Evolutionary conservation across 306 rosid genomes (phyloP).

Genomic region (cucumber (Cucumis sativus)): DNA sequence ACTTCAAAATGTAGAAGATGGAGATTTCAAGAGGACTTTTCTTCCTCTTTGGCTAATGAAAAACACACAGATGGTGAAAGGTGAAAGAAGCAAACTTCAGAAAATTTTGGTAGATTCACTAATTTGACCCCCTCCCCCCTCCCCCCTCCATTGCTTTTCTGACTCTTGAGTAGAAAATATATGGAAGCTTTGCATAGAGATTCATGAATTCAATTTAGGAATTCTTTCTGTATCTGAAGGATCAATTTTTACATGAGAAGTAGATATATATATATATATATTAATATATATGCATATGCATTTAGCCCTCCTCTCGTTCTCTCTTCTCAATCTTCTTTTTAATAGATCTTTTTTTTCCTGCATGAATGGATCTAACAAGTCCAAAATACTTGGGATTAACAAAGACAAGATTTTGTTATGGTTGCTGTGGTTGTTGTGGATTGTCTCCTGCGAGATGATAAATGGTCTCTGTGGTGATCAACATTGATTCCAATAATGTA

Average conservation of each 20-base stretch:
- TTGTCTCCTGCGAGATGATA: no score
- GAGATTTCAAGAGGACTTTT: slow-evolving; percentile 85
- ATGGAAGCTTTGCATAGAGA: neutral
- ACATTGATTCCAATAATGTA: no score
- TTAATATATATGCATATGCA: neutral
- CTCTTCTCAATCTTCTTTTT: neutral
- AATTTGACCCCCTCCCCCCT: slow-evolving; percentile 15
- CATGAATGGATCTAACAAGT: neutral
- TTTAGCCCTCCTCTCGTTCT: neutral
- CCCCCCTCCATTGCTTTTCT: slow-evolving; percentile 7
- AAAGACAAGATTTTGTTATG: no score
- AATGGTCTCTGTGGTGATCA: no score
- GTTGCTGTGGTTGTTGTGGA: no score
- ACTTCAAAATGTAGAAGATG: slow-evolving; percentile 59
- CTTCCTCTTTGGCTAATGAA: slow-evolving; percentile 51
- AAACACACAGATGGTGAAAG: slow-evolving; percentile 48
- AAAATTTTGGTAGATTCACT: slow-evolving; percentile 35
- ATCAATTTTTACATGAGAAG: neutral
- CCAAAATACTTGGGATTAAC: no score
- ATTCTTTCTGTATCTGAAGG: slow-evolving; percentile 11
- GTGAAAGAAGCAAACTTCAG: slow-evolving; percentile 23
- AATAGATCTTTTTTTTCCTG: neutral
- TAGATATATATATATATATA: neutral
- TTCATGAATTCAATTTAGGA: slow-evolving; percentile 12
- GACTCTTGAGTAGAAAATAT: slow-evolving; percentile 6